Conservation (phyloP, 108 stramenopile genomes). For the Cyclostephanos invisitatus region DNA sequence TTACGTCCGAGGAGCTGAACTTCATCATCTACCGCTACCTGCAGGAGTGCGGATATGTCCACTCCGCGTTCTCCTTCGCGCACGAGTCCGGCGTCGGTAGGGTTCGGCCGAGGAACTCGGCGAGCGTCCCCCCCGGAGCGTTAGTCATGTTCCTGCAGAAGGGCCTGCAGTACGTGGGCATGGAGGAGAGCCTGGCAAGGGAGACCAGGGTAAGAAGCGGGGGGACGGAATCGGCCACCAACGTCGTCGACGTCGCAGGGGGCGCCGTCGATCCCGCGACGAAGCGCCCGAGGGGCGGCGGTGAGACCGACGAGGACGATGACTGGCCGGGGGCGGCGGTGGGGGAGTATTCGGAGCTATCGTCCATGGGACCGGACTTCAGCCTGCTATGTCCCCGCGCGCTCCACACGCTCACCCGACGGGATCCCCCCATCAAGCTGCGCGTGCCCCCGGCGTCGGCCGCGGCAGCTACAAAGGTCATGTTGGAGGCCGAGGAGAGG, state of each 20-base stretch:
- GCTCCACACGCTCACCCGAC: slow-evolving; percentile 66
- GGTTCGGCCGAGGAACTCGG: slow-evolving; percentile 64
- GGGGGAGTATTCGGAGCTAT: slow-evolving; percentile 16
- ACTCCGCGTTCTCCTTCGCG: slow-evolving; percentile 94
- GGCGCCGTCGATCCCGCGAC: neutral
- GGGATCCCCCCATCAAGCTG: slow-evolving; percentile 78
- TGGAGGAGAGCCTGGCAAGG: slow-evolving; percentile 76
- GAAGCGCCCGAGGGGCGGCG: slow-evolving; percentile 5
- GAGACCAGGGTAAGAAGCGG: slow-evolving; percentile 27
- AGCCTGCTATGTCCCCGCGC: slow-evolving; percentile 73
- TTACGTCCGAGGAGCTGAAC: slow-evolving; percentile 94
- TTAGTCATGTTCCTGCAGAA: slow-evolving; percentile 86
- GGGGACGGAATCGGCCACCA: neutral
- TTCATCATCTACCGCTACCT: slow-evolving; percentile 93
- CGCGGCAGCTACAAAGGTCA: slow-evolving; percentile 74
- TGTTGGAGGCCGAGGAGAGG: slow-evolving; percentile 67
- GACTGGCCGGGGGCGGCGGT: slow-evolving; percentile 20
- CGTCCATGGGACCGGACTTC: slow-evolving; percentile 52
- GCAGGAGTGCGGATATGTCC: slow-evolving; percentile 90
- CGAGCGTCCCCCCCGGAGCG: slow-evolving; percentile 84
- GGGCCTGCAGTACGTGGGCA: slow-evolving; percentile 88
- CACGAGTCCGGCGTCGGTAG: slow-evolving; percentile 91
- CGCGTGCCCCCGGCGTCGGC: slow-evolving; percentile 82
- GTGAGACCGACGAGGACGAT: slow-evolving; percentile 15
- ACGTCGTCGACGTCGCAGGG: neutral